These are phyloP conservation scores for Tuber microsphaerosporum DNA, from an alignment of 495 filamentous ascomycete genomes.

Conservation along the genomic window DNA sequence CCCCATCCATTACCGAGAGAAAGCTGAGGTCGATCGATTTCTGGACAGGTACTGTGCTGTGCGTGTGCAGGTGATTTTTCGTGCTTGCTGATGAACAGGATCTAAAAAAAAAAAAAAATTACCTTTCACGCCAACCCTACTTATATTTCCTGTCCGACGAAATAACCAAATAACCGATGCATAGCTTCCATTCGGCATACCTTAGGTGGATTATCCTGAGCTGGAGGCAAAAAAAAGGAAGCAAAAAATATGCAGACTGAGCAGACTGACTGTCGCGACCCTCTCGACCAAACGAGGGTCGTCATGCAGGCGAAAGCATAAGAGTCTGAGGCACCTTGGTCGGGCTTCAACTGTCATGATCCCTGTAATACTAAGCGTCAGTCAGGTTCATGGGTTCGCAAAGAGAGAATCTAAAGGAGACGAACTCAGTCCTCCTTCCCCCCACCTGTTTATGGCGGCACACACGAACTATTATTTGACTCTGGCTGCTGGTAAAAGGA, in stretches of 20 bases:
- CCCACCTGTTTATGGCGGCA: constrained; percentile 14
- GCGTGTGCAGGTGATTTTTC: neutral
- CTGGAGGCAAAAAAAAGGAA: constrained; percentile 29
- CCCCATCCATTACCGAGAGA: constrained; percentile 39
- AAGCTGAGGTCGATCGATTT: constrained; percentile 6
- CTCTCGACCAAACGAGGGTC: constrained; percentile 21
- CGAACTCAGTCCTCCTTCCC: constrained; percentile 16
- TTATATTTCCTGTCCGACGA: neutral
- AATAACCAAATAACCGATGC: neutral
- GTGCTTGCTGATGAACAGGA: constrained; percentile 14
- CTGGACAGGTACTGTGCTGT: neutral
- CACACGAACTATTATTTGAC: constrained; percentile 38
- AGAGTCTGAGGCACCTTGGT: constrained; percentile 15
- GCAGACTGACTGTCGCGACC: constrained; percentile 15
- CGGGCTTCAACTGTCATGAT: constrained; percentile 24
- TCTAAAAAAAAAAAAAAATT: constrained; percentile 1
- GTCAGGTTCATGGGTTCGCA: constrained; percentile 31
- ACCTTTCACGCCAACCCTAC: neutral
- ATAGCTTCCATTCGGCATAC: neutral
- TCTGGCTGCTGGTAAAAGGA: constrained; percentile 15
- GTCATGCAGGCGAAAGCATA: constrained; percentile 33
- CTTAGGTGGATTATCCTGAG: constrained; percentile 24
- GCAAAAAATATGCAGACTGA: constrained; percentile 30
- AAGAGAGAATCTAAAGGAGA: constrained; percentile 29
- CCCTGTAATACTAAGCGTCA: constrained; percentile 30